Conservation (phyloP, 805 yeast species). For the Ogataea glucozyma region DNA sequence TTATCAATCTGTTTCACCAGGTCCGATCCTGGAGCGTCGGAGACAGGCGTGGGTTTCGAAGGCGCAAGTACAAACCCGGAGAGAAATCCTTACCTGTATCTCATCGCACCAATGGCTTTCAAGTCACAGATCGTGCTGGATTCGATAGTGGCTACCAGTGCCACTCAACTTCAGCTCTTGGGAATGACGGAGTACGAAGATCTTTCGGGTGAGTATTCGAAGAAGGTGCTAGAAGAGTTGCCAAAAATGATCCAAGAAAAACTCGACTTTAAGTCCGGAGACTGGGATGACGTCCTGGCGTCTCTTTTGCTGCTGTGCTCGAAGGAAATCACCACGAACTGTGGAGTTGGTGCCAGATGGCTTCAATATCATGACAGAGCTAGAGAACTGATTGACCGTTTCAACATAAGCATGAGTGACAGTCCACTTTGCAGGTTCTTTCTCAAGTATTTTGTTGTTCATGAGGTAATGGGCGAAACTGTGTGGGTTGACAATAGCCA, state of each 20-base stretch:
- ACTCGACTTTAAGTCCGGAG: constrained; percentile 21
- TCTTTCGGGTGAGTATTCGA: constrained; percentile 32
- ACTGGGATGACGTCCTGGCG: constrained; percentile 45
- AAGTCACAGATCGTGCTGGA: constrained; percentile 37
- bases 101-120: constrained; percentile 40
- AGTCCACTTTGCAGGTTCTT: constrained; percentile 40
- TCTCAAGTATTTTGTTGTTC: constrained; percentile 40
- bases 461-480: constrained; percentile 47
- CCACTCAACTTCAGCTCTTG: constrained; percentile 36
- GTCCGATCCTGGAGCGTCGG: no score
- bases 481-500: constrained; percentile 35
- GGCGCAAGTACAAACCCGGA: constrained; percentile 24
- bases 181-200: constrained; percentile 32
- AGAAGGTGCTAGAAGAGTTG: constrained; percentile 33
- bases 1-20: constrained; percentile 41
- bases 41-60: no score
- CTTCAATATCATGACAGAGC: constrained; percentile 39
- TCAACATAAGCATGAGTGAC: constrained; percentile 26
- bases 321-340: constrained; percentile 42
- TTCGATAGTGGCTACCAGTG: constrained; percentile 39
- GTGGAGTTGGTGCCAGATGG: constrained; percentile 42
- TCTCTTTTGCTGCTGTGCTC: constrained; percentile 42
- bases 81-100: constrained; percentile 39
- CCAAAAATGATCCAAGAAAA: constrained; percentile 35
- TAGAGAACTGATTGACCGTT: constrained; percentile 36